Evolutionary conservation across 2,329 filamentous ascomycete genomes (phyloP), one percentile per base, ranked within the genome.

Genomic region (Lecanicillium sp.): DNA sequence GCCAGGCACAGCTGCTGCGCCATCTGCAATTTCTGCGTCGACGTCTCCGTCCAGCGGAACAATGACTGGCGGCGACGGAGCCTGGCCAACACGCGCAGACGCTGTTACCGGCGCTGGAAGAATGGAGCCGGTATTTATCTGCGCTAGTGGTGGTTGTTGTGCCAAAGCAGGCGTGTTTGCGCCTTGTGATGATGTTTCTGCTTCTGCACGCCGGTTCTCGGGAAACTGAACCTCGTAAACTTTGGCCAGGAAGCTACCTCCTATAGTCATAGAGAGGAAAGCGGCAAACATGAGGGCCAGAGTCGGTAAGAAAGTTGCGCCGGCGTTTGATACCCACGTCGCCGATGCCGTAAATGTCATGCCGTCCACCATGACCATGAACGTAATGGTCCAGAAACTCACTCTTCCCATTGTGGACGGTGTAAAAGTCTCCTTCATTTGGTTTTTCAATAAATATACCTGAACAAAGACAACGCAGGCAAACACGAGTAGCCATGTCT

Each of bases 351-450:
- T 64, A 46, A 81, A 79, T 4, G 74, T 63, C 45, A 81, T 63
- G 10, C 74, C 75, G 48, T 84, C 79, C 13, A 74, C 74, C 41
- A 82, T 62, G 22, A 80, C 62, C 73, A 83, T 81, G 46, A 74
- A 68, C 36, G 69, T 68, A 17, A 73, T 66, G 0, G 78, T 81
- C 53, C 71, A 72, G 53, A 83, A 79, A 56, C 79, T 83, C 49
- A 83, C 71, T 14, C 80, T 68, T 4, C 76, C 78, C 48, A 82
- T 66, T 3, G 79, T 84, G 0, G 79, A 84, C 3, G 80, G 80
- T 7, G 80, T 84, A 33, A 69, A 79, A 1, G 78, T 74, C 51
- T 82, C 78, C 46, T 72, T 74, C 65, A 81, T 79, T 58, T 84
- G 80, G 33, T 66, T 57, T 51, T 80, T 79, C 39, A 82, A 64